These are phyloP conservation scores for Dianthus caryophyllus DNA, from an alignment of 148 eudicot genomes.

Conservation along the genomic window DNA sequence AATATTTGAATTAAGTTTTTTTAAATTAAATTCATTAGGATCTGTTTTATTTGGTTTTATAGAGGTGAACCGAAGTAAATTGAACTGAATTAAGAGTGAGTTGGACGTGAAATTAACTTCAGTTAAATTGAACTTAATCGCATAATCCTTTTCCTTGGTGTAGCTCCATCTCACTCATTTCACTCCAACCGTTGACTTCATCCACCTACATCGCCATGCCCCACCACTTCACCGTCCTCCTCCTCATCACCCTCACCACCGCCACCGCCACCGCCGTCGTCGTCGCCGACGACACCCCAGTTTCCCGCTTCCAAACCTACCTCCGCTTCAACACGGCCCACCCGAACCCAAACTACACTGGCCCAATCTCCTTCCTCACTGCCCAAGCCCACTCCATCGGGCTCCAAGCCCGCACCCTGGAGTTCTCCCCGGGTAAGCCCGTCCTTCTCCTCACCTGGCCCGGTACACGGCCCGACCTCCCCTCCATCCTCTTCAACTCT, in stretches of 20 bases:
- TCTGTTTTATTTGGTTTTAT: no score
- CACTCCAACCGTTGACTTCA: no score
- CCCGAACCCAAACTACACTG: constrained; percentile 68
- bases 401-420: constrained; percentile 39
- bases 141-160: no score
- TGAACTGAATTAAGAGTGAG: no score
- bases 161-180: no score
- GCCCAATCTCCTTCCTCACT: constrained; percentile 52
- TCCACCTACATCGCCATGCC: no score
- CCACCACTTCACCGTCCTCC: constrained; percentile 2
- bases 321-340: constrained; percentile 86
- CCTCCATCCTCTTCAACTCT: constrained; percentile 81
- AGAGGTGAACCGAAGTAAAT: no score
- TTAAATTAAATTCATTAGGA: no score
- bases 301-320: constrained; percentile 58
- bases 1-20: no score
- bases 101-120: no score
- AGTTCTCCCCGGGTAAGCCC: constrained; percentile 51
- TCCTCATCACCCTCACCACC: constrained; percentile 14
- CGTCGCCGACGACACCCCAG: constrained; percentile 10
- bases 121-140: no score
- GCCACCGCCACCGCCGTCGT: background rate
- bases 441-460: constrained; percentile 66
- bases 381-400: constrained; percentile 45
- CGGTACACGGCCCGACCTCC: constrained; percentile 64